A percentile compares a stretch with the other conserved stretches of the same genome.
Conservation (phyloP, 2,329 filamentous ascomycete genomes). For the Trichoderma harzianum region DNA sequence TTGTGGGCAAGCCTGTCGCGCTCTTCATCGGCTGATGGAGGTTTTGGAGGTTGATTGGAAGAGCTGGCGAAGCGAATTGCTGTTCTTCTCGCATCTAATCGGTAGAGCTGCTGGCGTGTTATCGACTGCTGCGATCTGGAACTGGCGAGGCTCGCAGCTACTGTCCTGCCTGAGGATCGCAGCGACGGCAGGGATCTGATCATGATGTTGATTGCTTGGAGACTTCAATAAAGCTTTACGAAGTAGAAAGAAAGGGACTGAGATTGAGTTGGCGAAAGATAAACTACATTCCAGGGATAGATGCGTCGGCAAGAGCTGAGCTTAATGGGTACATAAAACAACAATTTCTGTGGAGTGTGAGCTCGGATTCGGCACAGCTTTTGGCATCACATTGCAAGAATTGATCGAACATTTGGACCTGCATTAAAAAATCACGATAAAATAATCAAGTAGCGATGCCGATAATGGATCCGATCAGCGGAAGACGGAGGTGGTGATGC, state of each 20-base stretch:
- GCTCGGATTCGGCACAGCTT: background rate
- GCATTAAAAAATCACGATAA: background rate
- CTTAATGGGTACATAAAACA: background rate
- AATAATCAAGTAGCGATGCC: background rate
- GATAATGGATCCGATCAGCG: background rate
- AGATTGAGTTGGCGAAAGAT: background rate
- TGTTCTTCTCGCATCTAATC: background rate
- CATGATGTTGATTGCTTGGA: conserved; percentile 23
- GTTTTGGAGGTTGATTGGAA: conserved; percentile 23
- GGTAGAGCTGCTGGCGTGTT: conserved; percentile 22
- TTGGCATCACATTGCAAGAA: background rate
- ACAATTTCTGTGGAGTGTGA: background rate
- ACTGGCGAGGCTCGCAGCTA: background rate
- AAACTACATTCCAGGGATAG: background rate
- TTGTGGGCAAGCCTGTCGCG: conserved; percentile 53
- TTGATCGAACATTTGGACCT: background rate
- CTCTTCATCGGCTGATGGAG: conserved; percentile 47
- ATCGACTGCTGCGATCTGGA: conserved; percentile 23
- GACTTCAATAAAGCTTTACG: background rate
- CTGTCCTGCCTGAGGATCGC: background rate
- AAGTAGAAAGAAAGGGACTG: background rate
- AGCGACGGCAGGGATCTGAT: conserved; percentile 27
- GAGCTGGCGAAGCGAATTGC: conserved; percentile 5
- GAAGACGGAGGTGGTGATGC: background rate
- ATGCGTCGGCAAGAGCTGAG: background rate